These are phyloP conservation scores for Arxiozyma heterogenica DNA, from an alignment of 1,139 yeast species.

Conservation along the genomic window DNA sequence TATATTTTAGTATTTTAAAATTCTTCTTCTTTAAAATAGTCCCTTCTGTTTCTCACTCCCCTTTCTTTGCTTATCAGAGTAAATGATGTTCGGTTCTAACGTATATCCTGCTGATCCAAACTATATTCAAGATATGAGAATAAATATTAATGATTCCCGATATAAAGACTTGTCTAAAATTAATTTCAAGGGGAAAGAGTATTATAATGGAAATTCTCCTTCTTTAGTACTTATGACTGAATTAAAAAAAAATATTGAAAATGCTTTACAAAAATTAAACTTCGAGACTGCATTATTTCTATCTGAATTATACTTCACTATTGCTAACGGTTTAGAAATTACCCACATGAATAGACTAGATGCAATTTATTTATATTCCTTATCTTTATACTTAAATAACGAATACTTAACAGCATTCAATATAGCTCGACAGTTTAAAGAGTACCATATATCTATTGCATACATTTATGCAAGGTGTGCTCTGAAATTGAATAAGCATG, in stretches of 20 bases:
- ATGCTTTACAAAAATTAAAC: slow-evolving; percentile 22
- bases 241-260: slow-evolving; percentile 12
- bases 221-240: slow-evolving; percentile 1
- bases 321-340: slow-evolving; percentile 17
- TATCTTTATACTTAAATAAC: slow-evolving; percentile 22
- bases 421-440: slow-evolving; percentile 17
- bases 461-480: slow-evolving; percentile 25
- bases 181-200: neutral
- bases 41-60: too few species aligned
- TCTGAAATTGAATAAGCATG: slow-evolving; percentile 15
- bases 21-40: neutral
- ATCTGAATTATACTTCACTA: slow-evolving; percentile 25
- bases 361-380: slow-evolving; percentile 23
- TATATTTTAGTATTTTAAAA: too few species aligned
- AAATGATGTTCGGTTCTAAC: neutral
- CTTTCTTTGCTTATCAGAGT: too few species aligned
- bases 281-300: slow-evolving; percentile 27
- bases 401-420: slow-evolving; percentile 19
- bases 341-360: slow-evolving; percentile 15
- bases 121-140: neutral
- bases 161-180: neutral
- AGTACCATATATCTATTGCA: slow-evolving; percentile 21
- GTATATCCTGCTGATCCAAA: neutral
- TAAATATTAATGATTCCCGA: neutral
- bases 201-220: slow-evolving; percentile 4